Percentiles rank a stretch among this genome's conserved stretches.
These are phyloP conservation scores for Tilletia walkeri DNA, from an alignment of 1,284 basidiomycete species.

Conservation along the genomic window DNA sequence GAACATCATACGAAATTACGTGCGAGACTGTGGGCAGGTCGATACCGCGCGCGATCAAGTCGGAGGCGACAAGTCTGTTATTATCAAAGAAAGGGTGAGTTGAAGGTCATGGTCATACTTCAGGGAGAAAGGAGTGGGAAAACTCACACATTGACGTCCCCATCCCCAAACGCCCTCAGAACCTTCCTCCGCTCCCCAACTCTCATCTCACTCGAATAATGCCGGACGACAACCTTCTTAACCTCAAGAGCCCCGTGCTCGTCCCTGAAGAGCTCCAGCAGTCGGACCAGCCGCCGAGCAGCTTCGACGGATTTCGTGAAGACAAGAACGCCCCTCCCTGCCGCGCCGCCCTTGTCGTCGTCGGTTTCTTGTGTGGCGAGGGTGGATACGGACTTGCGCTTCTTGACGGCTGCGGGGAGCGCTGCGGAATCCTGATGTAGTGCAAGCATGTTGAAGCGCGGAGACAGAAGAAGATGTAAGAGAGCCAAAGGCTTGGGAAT, in stretches of 20 bases:
- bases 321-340: conserved; percentile 61
- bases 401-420: neutral
- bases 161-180: conserved; percentile 74
- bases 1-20: conserved; percentile 90
- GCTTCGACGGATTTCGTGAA: conserved; percentile 97
- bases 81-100: neutral
- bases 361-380: neutral
- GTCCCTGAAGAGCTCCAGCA: conserved; percentile 77
- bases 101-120: neutral
- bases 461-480: conserved; percentile 74
- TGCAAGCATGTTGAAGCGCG: conserved; percentile 14
- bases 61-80: conserved; percentile 84
- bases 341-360: neutral
- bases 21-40: conserved; percentile 87
- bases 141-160: conserved; percentile 77
- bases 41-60: conserved; percentile 93
- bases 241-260: conserved; percentile 44
- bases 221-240: conserved; percentile 49
- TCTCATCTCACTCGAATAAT: conserved; percentile 82
- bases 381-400: neutral
- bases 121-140: neutral
- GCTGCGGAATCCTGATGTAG: neutral
- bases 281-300: conserved; percentile 73
- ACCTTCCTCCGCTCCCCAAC: conserved; percentile 72
- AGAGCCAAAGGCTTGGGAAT: conserved; percentile 84